Conservation (phyloP, 139 green algal genomes). For the Dunaliella primolecta region DNA sequence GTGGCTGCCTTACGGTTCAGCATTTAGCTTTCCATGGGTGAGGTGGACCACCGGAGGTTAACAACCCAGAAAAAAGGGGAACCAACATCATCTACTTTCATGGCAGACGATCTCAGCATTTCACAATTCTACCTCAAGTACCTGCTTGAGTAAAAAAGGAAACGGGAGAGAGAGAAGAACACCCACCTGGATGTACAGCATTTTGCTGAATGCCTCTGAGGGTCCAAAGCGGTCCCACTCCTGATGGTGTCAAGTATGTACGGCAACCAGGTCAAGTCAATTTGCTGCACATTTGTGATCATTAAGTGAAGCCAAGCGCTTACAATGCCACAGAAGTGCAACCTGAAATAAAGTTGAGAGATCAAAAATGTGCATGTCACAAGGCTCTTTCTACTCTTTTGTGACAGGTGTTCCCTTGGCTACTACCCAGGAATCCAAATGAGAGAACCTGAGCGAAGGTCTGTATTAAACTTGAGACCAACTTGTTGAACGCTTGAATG, state of each 20-base stretch:
- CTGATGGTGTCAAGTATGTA: not conserved
- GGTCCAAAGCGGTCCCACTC: conserved; percentile 14
- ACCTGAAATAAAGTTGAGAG: not conserved
- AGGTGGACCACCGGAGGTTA: no score
- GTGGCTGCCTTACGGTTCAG: no score
- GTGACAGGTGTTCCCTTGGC: no score
- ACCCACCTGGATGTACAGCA: conserved; percentile 28
- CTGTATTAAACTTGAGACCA: not conserved
- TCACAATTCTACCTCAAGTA: no score
- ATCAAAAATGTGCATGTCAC: not conserved
- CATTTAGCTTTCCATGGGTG: no score
- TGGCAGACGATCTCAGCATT: no score
- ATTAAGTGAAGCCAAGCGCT: not conserved
- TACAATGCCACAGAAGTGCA: not conserved
- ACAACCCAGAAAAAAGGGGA: no score
- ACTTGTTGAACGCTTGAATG: not conserved
- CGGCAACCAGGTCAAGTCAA: not conserved
- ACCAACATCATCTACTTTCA: no score
- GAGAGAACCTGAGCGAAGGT: not conserved
- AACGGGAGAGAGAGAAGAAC: not conserved
- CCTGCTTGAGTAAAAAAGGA: no score
- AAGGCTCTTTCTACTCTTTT: no score
- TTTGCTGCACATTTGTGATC: not conserved
- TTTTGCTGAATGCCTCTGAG: conserved; percentile 18
- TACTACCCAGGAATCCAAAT: no score